Conservation (phyloP, 2,329 filamentous ascomycete species). For the Gnomoniopsis smithogilvyi region DNA sequence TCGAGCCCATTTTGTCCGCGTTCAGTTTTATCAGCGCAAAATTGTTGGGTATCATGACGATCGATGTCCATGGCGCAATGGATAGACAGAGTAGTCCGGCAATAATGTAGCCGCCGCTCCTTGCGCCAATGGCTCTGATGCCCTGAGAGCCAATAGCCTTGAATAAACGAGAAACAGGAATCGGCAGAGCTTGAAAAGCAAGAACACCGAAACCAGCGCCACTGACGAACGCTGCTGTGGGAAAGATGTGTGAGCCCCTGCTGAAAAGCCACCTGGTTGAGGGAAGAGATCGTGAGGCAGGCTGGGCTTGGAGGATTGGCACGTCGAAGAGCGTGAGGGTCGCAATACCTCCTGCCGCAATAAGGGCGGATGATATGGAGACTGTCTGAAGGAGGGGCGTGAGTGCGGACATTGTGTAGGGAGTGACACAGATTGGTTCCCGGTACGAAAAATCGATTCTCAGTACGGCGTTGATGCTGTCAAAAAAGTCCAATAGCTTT, state of each 20-base stretch:
- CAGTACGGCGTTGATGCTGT: too few relatives aligned
- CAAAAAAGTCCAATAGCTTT: too few relatives aligned
- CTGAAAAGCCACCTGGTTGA: slow-evolving; percentile 33
- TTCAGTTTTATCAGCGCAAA: slow-evolving; percentile 13
- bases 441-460: too few relatives aligned
- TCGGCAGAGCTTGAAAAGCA: slow-evolving; percentile 18
- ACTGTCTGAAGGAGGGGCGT: slow-evolving; percentile 20
- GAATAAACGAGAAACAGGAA: background rate
- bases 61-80: slow-evolving; percentile 1
- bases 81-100: slow-evolving; percentile 8
- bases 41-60: slow-evolving; percentile 12
- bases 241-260: slow-evolving; percentile 33
- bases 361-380: slow-evolving; percentile 29
- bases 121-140: background rate
- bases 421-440: too few relatives aligned
- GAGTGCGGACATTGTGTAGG: background rate
- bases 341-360: slow-evolving; percentile 31
- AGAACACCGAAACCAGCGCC: slow-evolving; percentile 27
- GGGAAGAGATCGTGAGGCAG: slow-evolving; percentile 34
- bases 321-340: slow-evolving; percentile 30
- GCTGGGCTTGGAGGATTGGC: slow-evolving; percentile 29
- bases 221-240: slow-evolving; percentile 25
- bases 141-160: background rate
- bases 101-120: background rate
- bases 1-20: background rate